Evolutionary conservation across 768 basidiomycete species (phyloP), one percentile per base, ranked within the genome.

Genomic region (Termitomyces bulborhizus): DNA sequence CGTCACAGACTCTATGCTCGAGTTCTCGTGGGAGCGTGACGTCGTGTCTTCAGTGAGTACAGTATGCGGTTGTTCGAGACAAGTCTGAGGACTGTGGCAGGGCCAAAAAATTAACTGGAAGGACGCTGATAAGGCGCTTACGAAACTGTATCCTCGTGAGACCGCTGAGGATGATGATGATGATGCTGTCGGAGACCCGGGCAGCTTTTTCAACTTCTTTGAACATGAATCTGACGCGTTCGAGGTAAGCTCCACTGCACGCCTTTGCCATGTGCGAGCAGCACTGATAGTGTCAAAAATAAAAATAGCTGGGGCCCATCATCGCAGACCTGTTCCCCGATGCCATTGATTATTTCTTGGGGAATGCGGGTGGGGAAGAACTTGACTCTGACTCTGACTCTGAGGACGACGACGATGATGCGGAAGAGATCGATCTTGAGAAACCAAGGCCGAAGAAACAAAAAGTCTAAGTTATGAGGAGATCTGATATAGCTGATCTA

Each of bases 151-250:
- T 68, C 89, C 90, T 39, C 83, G 85, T 34, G 78, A 82, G 52
- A 62, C 66, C 32, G 84, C 76, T 48, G 83, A 83, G 8, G 81
- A 79, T 26, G 88, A 87, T 16, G 79, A 82, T 24, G 85, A 87
- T 16, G 79, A 82, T 26, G 85, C 86, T 41, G 75, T 80, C 26
- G 91, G 24, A 21, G 53, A 93, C 47, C 71, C 78, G 47, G 91
- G 91, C 54, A 90, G 85, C 65, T 91, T 93, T 76, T 93, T 93
- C 80, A 91, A 92, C 73, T 86, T 88, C 66, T 92, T 93, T 58
- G 90, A 88, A 69, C 65, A 77, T 57, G 75, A 76, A 11, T 65
- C 73, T 39, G 90, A 92, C 65, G 78, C 81, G 13, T 80, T 76
- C 57, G 87, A 90, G 60, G 90, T 90, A 41, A 49, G 61, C 37